phyloP scores from a whole-genome alignment of 305 asterid species.

The Fraxinus xanthoxyloides region DNA sequence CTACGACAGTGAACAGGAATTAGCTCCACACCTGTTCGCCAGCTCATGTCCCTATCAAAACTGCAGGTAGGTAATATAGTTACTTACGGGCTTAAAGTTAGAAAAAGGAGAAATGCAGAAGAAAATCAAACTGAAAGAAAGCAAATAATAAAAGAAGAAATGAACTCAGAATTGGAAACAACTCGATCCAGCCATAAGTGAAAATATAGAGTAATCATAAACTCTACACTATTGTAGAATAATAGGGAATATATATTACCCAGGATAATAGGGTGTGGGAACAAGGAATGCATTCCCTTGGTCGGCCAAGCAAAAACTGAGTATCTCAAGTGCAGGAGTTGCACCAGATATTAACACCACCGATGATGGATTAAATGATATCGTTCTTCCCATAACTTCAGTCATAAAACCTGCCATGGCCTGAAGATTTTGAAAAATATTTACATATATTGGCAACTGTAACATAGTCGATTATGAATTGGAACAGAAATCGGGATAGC shows the following conservation, averaged over 20 bases:
- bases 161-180: background rate
- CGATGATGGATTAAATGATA: constrained; percentile 63
- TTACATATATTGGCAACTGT: constrained; percentile 17
- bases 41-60: constrained; percentile 80
- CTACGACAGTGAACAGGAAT: constrained; percentile 92
- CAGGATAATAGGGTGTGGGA: constrained; percentile 93
- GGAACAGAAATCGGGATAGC: background rate
- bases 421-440: constrained; percentile 37
- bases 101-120: background rate
- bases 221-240: background rate
- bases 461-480: background rate
- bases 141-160: constrained; percentile 1
- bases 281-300: constrained; percentile 95
- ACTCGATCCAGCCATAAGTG: background rate
- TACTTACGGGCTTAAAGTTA: constrained; percentile 12
- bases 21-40: constrained; percentile 87
- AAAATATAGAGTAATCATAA: constrained; percentile 1
- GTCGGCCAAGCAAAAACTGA: constrained; percentile 76
- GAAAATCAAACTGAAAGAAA: background rate
- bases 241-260: too few relatives aligned
- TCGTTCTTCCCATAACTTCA: constrained; percentile 60
- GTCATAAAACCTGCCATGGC: constrained; percentile 87
- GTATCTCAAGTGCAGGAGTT: constrained; percentile 84
- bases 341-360: constrained; percentile 78
- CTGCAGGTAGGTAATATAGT: constrained; percentile 41